A percentile compares a stretch with the other conserved stretches of the same genome.
These are phyloP conservation scores for Vachellia collinsii DNA, from an alignment of 306 rosid species.

Conservation along the genomic window DNA sequence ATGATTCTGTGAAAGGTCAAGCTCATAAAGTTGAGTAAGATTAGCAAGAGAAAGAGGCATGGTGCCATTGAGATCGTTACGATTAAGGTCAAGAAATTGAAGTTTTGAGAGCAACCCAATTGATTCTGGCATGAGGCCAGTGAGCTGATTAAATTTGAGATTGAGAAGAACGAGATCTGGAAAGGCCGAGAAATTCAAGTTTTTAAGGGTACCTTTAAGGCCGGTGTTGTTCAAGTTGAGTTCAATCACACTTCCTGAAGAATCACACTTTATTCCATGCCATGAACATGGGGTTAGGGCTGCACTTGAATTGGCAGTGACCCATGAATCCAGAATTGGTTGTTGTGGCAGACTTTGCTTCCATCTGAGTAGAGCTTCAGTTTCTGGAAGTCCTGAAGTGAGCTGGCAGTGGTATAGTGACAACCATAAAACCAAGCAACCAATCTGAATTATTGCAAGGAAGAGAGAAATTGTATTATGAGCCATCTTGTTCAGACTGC, in stretches of 20 bases:
- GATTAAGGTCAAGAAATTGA: no score
- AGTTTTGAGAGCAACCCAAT: neutral
- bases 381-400: neutral
- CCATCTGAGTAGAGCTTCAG: neutral
- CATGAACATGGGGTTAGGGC: neutral
- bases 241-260: neutral
- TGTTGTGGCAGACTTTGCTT: neutral
- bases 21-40: no score
- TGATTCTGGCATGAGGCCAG: neutral
- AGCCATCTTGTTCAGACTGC: neutral
- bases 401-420: neutral
- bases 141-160: neutral
- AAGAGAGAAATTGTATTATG: neutral
- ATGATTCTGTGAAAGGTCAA: no score
- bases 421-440: no score
- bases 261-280: neutral
- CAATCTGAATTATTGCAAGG: neutral
- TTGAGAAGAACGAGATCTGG: neutral
- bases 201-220: slow-evolving; percentile 28
- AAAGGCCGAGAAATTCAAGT: neutral
- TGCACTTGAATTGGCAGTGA: neutral
- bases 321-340: neutral
- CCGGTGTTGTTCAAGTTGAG: neutral
- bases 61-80: no score
- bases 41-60: no score